Evolutionary conservation across 345 rosid species (phyloP), one percentile per base, ranked within the genome.

Genomic region (Turnera subulata): DNA sequence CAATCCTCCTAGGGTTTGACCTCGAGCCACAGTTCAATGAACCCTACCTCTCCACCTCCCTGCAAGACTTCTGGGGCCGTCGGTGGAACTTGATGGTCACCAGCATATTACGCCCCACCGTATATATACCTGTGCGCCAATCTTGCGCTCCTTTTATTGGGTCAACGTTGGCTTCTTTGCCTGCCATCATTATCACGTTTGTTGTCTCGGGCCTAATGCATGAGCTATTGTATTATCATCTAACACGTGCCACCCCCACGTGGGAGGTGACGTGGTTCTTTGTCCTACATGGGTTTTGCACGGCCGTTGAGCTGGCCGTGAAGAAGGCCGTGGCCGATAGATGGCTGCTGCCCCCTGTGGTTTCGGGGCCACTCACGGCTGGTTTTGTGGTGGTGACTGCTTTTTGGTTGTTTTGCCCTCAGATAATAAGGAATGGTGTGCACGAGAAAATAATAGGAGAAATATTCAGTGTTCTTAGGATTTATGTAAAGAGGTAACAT

Each of bases 41-140:
- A 2, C 69, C 69, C 1, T 50, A 65, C 37, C 52, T 65, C 18
- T 66, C 88, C 1, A 71, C 92, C 2, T 85, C 96, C 0, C 72
- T 88, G 0, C 95, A 84, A 11, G 88, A 88, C 40, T 85, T 88
- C 18, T 85, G 88, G 96, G 89, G 92, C 5, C 70, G 59, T 37
- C 68, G 88, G 58, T 83, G 92, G 90, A 88, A 88, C 68, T 58
- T 85, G 32, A 69, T 69, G 75, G 85, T 81, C 52, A 33, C 76
- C 0, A 45, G 69, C 1, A 82, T 83, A 68, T 49, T 84, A 1
- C 78, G 72, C 11, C 80, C 82, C 2, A 70, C 92, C 7, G 77
- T 88, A 0, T 79, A 83, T 55, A 73, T 76, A 8, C 86, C 89
- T 0, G 56, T 24, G 5, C 53, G 67, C 1, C 12, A 55, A 0